A percentile compares a stretch with the other conserved stretches of the same genome.
Evolutionary conservation across 345 rosid species (phyloP).

Genomic region (Pelargonium nanum): DNA sequence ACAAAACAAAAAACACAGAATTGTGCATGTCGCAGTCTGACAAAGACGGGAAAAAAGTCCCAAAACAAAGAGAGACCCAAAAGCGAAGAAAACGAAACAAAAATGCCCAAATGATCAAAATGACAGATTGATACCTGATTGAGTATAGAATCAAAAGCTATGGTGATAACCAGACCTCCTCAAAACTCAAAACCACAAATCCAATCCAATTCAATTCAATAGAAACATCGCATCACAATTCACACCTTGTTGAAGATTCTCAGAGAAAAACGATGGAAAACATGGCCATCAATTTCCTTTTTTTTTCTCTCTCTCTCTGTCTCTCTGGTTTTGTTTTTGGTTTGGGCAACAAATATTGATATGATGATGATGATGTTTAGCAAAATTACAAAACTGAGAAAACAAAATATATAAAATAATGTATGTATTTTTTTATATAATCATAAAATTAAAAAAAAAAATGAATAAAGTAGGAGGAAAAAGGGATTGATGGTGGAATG

Average conservation of each 20-base stretch:
- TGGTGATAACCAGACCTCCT: slow-evolving; percentile 28
- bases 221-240: not conserved
- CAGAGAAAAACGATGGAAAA: slow-evolving; percentile 8
- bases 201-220: slow-evolving; percentile 1
- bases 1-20: not conserved
- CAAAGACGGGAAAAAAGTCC: slow-evolving; percentile 1
- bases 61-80: slow-evolving; percentile 3
- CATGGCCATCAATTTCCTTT: slow-evolving; percentile 4
- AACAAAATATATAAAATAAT: slow-evolving; percentile 2
- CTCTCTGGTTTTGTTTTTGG: slow-evolving; percentile 12
- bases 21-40: not conserved
- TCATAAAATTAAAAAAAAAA: not conserved
- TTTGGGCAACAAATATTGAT: slow-evolving; percentile 14
- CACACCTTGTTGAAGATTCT: slow-evolving; percentile 10
- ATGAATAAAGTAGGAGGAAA: slow-evolving; percentile 6
- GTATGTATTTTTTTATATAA: too few relatives aligned
- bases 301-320: slow-evolving; percentile 9
- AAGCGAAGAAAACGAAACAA: slow-evolving; percentile 15
- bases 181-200: slow-evolving; percentile 12
- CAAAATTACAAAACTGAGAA: slow-evolving; percentile 12
- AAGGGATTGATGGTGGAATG: slow-evolving; percentile 16
- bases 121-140: slow-evolving; percentile 42
- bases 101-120: slow-evolving; percentile 15
- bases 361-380: slow-evolving; percentile 27
- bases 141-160: slow-evolving; percentile 38